These are phyloP conservation scores for Rhipidocladum racemiflorum DNA, from an alignment of 176 grass and related monocot genomes.

Conservation along the genomic window DNA sequence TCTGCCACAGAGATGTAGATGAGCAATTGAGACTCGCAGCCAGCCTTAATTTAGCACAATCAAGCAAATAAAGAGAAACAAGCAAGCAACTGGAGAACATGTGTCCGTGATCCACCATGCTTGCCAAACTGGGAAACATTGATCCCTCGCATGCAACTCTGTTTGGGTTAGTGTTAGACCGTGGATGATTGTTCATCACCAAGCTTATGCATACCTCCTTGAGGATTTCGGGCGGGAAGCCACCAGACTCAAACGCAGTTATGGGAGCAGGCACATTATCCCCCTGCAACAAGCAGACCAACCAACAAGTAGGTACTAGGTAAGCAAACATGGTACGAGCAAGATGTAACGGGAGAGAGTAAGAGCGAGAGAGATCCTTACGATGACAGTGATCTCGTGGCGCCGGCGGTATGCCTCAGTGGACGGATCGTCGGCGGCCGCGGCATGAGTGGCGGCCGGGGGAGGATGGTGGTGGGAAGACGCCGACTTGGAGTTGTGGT, in stretches of 20 bases:
- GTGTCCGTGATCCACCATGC: constrained; percentile 7
- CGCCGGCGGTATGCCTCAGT: constrained; percentile 70
- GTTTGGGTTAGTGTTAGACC: constrained; percentile 43
- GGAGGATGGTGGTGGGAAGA: constrained; percentile 30
- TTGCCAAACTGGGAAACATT: neutral
- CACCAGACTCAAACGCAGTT: constrained; percentile 77
- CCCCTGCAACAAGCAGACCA: constrained; percentile 47
- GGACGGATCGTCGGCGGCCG: constrained; percentile 36
- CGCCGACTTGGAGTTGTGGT: constrained; percentile 30
- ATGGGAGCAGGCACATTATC: constrained; percentile 77
- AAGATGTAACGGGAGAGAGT: neutral
- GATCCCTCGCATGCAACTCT: constrained; percentile 26
- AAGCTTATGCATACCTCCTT: constrained; percentile 73
- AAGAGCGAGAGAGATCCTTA: constrained; percentile 36
- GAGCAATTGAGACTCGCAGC: constrained; percentile 47
- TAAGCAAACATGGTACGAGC: constrained; percentile 8
- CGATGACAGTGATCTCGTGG: constrained; percentile 85
- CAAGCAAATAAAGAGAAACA: constrained; percentile 50
- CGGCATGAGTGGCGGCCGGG: neutral
- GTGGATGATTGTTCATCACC: constrained; percentile 12
- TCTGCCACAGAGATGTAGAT: constrained; percentile 87
- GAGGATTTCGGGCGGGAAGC: constrained; percentile 70
- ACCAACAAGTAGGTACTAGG: constrained; percentile 16
- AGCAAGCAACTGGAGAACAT: constrained; percentile 14
- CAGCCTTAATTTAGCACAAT: constrained; percentile 48